These are phyloP conservation scores for Rhodamnia argentea DNA, from an alignment of 345 rosid genomes.

Conservation along the genomic window DNA sequence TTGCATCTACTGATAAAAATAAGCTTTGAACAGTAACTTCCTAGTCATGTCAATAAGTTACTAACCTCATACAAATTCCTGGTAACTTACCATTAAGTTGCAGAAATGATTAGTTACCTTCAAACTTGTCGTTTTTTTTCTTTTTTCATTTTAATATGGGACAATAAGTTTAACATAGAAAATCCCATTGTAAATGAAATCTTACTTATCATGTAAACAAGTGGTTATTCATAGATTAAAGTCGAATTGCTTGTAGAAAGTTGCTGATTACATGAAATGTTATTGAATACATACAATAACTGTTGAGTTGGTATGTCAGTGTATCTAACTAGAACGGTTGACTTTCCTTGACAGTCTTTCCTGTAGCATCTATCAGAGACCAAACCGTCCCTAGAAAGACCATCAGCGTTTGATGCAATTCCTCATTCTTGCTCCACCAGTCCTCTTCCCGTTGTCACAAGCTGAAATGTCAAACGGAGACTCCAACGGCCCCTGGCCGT, in stretches of 20 bases:
- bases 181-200: too few species aligned
- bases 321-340: not conserved
- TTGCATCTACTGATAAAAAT: too few species aligned
- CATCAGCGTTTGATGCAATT: not conserved
- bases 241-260: not conserved
- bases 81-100: not conserved
- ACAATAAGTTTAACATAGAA: not conserved
- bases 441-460: not conserved
- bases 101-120: not conserved
- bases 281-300: accelerated
- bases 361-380: not conserved
- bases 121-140: not conserved
- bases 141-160: too few species aligned
- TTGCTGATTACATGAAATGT: not conserved
- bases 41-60: not conserved
- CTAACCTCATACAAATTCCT: too few species aligned
- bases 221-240: not conserved
- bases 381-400: not conserved
- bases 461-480: not conserved
- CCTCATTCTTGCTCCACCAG: not conserved
- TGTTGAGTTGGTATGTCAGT: accelerated
- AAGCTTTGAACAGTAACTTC: too few species aligned
- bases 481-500: not conserved
- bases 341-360: not conserved
- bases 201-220: not conserved